These are phyloP conservation scores for Fusarium burgessii DNA, from an alignment of 2,329 filamentous ascomycete species.

Conservation along the genomic window DNA sequence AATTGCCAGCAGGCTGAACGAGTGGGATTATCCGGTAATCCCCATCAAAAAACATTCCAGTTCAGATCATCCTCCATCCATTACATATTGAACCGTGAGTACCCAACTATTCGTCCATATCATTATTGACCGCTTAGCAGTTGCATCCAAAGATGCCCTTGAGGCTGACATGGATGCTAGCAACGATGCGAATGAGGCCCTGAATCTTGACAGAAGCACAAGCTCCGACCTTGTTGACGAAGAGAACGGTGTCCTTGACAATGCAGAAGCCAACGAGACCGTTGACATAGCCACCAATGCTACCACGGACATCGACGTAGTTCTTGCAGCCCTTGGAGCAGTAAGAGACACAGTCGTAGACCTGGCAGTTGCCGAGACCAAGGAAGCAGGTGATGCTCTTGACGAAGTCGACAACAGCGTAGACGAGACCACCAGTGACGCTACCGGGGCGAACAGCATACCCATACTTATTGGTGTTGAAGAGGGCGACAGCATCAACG, in stretches of 20 bases:
- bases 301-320: slow-evolving; percentile 51
- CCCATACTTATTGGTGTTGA: slow-evolving; percentile 54
- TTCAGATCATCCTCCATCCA: slow-evolving; percentile 18
- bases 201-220: slow-evolving; percentile 47
- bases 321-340: slow-evolving; percentile 55
- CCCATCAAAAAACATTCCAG: slow-evolving; percentile 10
- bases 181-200: slow-evolving; percentile 51
- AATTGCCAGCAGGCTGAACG: background rate
- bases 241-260: slow-evolving; percentile 49
- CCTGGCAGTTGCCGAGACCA: slow-evolving; percentile 49
- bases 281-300: slow-evolving; percentile 47
- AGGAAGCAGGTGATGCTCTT: slow-evolving; percentile 47
- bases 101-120: background rate
- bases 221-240: slow-evolving; percentile 42
- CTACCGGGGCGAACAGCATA: slow-evolving; percentile 44
- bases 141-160: slow-evolving; percentile 51
- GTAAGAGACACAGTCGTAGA: slow-evolving; percentile 55
- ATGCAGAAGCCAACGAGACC: slow-evolving; percentile 51
- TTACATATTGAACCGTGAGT: slow-evolving; percentile 17
- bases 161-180: slow-evolving; percentile 47
- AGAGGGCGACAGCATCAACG: slow-evolving; percentile 51
- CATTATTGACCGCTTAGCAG: slow-evolving; percentile 45
- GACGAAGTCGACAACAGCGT: slow-evolving; percentile 44
- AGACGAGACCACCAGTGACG: slow-evolving; percentile 45
- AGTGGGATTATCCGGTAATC: slow-evolving; percentile 28